Percentiles rank a stretch among this genome's conserved stretches.
Conservation (phyloP, 2,329 filamentous ascomycete genomes). For the Cercospora canescens region DNA sequence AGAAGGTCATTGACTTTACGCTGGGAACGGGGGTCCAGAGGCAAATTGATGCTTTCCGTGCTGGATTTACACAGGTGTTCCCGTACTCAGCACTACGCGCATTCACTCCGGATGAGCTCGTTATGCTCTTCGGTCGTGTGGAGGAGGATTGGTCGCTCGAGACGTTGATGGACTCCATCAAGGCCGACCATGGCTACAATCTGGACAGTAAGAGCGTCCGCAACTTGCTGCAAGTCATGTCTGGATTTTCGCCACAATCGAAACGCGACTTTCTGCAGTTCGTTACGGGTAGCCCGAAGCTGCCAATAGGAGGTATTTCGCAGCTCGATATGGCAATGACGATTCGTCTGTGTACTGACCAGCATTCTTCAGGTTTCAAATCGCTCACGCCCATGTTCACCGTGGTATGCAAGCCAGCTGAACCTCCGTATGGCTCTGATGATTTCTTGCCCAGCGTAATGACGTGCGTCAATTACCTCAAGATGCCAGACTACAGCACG, state of each 20-base stretch:
- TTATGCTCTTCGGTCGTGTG: constrained; percentile 87
- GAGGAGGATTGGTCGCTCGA: constrained; percentile 98
- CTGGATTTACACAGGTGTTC: constrained; percentile 93
- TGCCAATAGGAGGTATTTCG: constrained; percentile 89
- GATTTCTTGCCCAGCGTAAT: constrained; percentile 99
- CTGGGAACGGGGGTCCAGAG: constrained; percentile 82
- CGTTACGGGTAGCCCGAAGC: constrained; percentile 94
- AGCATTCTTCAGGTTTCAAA: constrained; percentile 73
- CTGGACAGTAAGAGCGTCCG: constrained; percentile 96
- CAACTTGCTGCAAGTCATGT: constrained; percentile 93
- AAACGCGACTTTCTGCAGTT: constrained; percentile 96
- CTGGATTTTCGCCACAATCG: constrained; percentile 70
- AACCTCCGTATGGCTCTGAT: constrained; percentile 87
- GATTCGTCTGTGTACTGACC: constrained; percentile 23
- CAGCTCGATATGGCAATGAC: not conserved
- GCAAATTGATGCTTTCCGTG: constrained; percentile 87
- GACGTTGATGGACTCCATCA: constrained; percentile 96
- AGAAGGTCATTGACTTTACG: constrained; percentile 88
- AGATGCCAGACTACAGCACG: constrained; percentile 89
- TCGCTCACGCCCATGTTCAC: constrained; percentile 97
- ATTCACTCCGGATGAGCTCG: constrained; percentile 92
- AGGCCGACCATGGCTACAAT: constrained; percentile 97
- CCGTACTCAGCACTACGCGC: constrained; percentile 88
- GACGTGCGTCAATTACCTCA: constrained; percentile 99
- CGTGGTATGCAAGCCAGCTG: constrained; percentile 97